These are phyloP conservation scores for Eucalyptus curtisii DNA, from an alignment of 345 rosid species.

Conservation along the genomic window DNA sequence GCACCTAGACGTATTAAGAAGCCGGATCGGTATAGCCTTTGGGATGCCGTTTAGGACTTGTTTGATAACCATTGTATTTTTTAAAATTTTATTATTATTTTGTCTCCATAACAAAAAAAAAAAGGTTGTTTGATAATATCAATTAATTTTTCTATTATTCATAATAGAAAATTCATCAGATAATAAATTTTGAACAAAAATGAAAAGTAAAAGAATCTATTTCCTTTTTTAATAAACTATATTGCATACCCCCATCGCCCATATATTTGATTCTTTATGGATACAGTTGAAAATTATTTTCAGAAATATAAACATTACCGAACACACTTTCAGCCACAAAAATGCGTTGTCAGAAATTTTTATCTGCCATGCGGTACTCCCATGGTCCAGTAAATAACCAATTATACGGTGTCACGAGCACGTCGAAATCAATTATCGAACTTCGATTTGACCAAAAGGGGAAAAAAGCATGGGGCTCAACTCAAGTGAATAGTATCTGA, in stretches of 20 bases:
- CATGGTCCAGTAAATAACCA: background rate
- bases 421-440: background rate
- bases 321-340: background rate
- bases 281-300: no score
- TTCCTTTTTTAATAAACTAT: no score
- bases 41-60: no score
- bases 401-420: background rate
- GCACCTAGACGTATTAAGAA: background rate
- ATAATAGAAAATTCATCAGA: fast-evolving
- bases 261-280: no score
- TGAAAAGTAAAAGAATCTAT: no score
- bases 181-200: no score
- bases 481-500: background rate
- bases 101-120: no score
- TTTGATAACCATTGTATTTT: no score
- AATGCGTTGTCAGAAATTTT: background rate
- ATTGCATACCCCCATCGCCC: no score
- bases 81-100: fast-evolving
- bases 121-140: fast-evolving
- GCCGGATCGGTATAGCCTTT: fast-evolving
- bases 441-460: background rate
- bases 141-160: no score
- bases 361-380: background rate
- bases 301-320: fast-evolving
- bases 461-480: background rate